These are phyloP conservation scores for Raphanus raphanistrum DNA, from an alignment of 345 rosid genomes.

Conservation along the genomic window DNA sequence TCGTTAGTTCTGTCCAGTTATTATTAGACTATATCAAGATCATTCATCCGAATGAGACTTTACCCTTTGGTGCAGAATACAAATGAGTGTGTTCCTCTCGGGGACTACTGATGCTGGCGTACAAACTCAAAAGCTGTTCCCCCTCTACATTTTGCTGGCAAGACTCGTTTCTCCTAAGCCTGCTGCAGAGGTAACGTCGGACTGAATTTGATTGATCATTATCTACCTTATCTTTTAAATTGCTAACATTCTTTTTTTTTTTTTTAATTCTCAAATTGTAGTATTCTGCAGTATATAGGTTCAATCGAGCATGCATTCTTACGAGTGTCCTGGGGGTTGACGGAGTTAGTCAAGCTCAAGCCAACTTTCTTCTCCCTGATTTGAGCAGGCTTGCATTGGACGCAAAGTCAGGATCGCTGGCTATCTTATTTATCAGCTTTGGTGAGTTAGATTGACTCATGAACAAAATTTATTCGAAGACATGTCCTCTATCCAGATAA, in stretches of 20 bases:
- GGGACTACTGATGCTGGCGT: slow-evolving; percentile 53
- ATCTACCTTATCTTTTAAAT: slow-evolving; percentile 5
- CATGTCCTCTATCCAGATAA: slow-evolving; percentile 11
- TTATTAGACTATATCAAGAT: background rate
- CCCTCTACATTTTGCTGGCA: slow-evolving; percentile 77
- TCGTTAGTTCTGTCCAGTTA: background rate
- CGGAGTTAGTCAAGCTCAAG: slow-evolving; percentile 68
- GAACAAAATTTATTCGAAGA: background rate
- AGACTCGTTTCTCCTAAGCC: slow-evolving; percentile 63
- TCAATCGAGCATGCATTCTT: slow-evolving; percentile 75
- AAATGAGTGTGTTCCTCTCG: slow-evolving; percentile 64
- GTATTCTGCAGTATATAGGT: slow-evolving; percentile 90
- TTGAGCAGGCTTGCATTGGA: slow-evolving; percentile 73
- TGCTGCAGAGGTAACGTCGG: slow-evolving; percentile 56
- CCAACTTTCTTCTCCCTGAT: slow-evolving; percentile 81
- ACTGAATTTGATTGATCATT: slow-evolving; percentile 5
- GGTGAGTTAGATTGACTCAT: slow-evolving; percentile 46
- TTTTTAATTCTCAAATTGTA: slow-evolving; percentile 47
- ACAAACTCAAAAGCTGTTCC: slow-evolving; percentile 58
- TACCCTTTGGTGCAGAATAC: slow-evolving; percentile 55
- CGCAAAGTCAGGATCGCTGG: slow-evolving; percentile 76
- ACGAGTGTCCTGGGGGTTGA: slow-evolving; percentile 67
- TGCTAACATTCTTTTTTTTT: slow-evolving; percentile 30
- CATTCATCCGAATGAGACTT: background rate
- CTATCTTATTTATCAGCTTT: slow-evolving; percentile 77